Conservation (phyloP, 768 basidiomycete genomes). For the Paxillus ammoniavirescens region DNA sequence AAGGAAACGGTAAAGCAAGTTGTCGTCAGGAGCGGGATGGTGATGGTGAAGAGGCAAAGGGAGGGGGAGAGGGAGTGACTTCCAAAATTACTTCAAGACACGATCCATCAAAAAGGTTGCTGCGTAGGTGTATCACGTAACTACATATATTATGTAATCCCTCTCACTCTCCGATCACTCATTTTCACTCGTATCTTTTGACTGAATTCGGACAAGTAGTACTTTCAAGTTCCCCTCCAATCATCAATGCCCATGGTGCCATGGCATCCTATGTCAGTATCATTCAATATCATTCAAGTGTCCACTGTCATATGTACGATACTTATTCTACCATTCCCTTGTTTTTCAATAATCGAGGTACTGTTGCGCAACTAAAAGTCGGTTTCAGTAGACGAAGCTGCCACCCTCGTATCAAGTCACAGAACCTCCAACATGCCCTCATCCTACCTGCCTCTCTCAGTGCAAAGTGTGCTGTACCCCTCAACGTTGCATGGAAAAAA, state of each 20-base stretch:
- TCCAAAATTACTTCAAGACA: slow-evolving; percentile 24
- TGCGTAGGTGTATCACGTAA: slow-evolving; percentile 31
- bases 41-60: slow-evolving; percentile 30
- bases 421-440: background rate
- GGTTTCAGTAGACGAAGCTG: background rate
- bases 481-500: background rate
- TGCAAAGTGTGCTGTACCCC: background rate
- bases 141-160: slow-evolving; percentile 25
- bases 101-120: slow-evolving; percentile 32
- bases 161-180: slow-evolving; percentile 21
- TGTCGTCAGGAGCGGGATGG: slow-evolving; percentile 18
- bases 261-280: too few relatives aligned
- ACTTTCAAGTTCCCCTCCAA: background rate
- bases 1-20: slow-evolving; percentile 9
- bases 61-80: slow-evolving; percentile 28
- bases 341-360: too few relatives aligned
- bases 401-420: slow-evolving; percentile 1
- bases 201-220: too few relatives aligned
- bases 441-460: background rate
- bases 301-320: too few relatives aligned
- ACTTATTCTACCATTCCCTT: too few relatives aligned
- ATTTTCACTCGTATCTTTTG: background rate
- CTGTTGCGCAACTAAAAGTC: background rate
- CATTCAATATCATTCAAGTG: too few relatives aligned
- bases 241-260: too few relatives aligned